phyloP scores from a whole-genome alignment of 108 stramenopile genomes.

The Cafeteria roenbergensis region DNA sequence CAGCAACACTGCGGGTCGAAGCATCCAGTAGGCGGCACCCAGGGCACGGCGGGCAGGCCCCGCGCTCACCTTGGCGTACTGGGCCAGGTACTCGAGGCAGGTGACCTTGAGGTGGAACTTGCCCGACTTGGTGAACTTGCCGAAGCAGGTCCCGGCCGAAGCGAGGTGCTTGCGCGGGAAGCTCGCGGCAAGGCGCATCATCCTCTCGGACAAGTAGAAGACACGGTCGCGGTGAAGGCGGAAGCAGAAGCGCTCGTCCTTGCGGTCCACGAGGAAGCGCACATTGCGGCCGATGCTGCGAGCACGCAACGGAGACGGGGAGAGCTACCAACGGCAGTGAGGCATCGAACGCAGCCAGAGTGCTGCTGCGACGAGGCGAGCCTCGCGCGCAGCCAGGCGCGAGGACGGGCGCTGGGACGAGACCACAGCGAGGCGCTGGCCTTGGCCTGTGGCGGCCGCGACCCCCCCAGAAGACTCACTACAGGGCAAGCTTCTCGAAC shows the following conservation, averaged over 20 bases:
- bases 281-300: conserved; percentile 74
- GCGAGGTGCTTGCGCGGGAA: conserved; percentile 67
- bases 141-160: conserved; percentile 81
- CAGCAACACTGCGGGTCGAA: background rate
- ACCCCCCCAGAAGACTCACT: conserved; percentile 27
- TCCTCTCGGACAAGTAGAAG: conserved; percentile 67
- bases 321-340: background rate
- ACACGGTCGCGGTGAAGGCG: conserved; percentile 64
- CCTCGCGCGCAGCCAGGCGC: too few relatives aligned
- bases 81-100: conserved; percentile 76
- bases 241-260: conserved; percentile 58
- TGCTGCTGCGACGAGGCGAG: background rate
- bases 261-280: conserved; percentile 68
- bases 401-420: background rate
- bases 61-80: conserved; percentile 69
- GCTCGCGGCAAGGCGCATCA: conserved; percentile 33
- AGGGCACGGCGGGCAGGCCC: too few relatives aligned
- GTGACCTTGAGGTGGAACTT: conserved; percentile 90
- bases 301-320: background rate
- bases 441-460: background rate
- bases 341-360: background rate
- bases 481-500: conserved; percentile 88
- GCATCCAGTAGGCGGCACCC: background rate
- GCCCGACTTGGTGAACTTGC: conserved; percentile 90
- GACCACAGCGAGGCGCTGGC: background rate